Conservation (phyloP, 352 stramenopile species). For the Globisporangium barbulae region DNA sequence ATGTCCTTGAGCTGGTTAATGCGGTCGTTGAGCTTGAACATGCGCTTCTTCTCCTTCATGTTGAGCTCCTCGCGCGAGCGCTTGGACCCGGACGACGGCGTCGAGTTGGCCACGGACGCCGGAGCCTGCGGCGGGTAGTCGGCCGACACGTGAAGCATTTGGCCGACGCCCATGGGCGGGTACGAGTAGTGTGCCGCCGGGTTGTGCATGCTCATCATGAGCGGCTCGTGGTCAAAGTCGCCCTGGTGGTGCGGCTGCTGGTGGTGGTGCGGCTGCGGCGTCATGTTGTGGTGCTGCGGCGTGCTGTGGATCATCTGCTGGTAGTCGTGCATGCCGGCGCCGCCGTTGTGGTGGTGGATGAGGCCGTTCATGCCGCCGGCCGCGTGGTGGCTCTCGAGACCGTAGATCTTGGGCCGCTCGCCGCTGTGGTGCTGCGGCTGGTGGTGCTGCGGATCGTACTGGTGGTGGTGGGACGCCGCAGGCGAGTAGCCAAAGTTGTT, state of each 20-base stretch:
- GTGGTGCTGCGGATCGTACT: slow-evolving; percentile 24
- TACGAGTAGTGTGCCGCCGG: slow-evolving; percentile 35
- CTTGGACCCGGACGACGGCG: slow-evolving; percentile 37
- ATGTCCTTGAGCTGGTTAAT: slow-evolving; percentile 75
- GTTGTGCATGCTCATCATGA: slow-evolving; percentile 53
- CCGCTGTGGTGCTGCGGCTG: slow-evolving; percentile 37
- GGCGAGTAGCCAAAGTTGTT: slow-evolving; percentile 71
- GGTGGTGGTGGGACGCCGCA: slow-evolving; percentile 6
- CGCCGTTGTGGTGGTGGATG: slow-evolving; percentile 26
- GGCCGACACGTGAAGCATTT: slow-evolving; percentile 57
- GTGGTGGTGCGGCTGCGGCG: slow-evolving; percentile 38
- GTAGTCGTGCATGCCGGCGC: slow-evolving; percentile 27
- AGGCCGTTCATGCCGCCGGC: slow-evolving; percentile 30
- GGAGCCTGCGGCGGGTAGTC: slow-evolving; percentile 35
- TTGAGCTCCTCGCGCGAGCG: slow-evolving; percentile 80
- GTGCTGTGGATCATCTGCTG: slow-evolving; percentile 41
- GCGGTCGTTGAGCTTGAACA: slow-evolving; percentile 88
- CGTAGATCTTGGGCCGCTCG: slow-evolving; percentile 61
- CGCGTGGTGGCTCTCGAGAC: slow-evolving; percentile 25
- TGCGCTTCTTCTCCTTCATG: slow-evolving; percentile 86
- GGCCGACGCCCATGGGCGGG: slow-evolving; percentile 24
- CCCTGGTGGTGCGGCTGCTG: slow-evolving; percentile 44
- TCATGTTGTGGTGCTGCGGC: slow-evolving; percentile 39
- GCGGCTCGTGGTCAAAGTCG: slow-evolving; percentile 60
- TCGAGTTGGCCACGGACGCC: slow-evolving; percentile 19